These are phyloP conservation scores for Elsinoe arachidis DNA, from an alignment of 2,329 filamentous ascomycete genomes.

Conservation along the genomic window DNA sequence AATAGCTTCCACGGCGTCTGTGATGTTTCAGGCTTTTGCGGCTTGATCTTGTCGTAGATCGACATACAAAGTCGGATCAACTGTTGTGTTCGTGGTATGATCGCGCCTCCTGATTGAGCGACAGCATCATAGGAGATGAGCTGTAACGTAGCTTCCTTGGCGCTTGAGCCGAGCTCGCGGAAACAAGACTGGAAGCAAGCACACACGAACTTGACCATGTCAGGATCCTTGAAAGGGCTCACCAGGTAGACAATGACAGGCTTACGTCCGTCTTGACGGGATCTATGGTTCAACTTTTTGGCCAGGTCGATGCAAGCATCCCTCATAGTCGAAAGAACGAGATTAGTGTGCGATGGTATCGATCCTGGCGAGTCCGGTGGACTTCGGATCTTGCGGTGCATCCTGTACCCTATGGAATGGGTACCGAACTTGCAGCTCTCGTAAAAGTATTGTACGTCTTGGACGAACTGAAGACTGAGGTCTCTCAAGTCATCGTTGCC, in stretches of 20 bases:
- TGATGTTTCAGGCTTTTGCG: constrained; percentile 18
- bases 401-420: constrained; percentile 34
- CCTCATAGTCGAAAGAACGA: not conserved
- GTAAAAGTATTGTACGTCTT: constrained; percentile 61
- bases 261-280: constrained; percentile 38
- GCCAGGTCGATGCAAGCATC: constrained; percentile 19
- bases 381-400: not conserved
- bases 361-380: constrained; percentile 1
- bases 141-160: constrained; percentile 62
- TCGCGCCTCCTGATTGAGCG: constrained; percentile 53
- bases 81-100: constrained; percentile 40
- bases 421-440: constrained; percentile 64
- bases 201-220: constrained; percentile 58
- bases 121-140: constrained; percentile 62
- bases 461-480: constrained; percentile 55
- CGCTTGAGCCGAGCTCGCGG: constrained; percentile 48
- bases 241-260: constrained; percentile 65
- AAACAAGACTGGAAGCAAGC: constrained; percentile 65
- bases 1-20: constrained; percentile 35
- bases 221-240: constrained; percentile 55
- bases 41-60: not conserved
- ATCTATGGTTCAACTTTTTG: constrained; percentile 12
- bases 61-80: constrained; percentile 41
- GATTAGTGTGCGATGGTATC: not conserved
- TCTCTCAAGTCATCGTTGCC: constrained; percentile 54